These are phyloP conservation scores for Blumeria graminis DNA, from an alignment of 2,329 filamentous ascomycete species.

Conservation along the genomic window DNA sequence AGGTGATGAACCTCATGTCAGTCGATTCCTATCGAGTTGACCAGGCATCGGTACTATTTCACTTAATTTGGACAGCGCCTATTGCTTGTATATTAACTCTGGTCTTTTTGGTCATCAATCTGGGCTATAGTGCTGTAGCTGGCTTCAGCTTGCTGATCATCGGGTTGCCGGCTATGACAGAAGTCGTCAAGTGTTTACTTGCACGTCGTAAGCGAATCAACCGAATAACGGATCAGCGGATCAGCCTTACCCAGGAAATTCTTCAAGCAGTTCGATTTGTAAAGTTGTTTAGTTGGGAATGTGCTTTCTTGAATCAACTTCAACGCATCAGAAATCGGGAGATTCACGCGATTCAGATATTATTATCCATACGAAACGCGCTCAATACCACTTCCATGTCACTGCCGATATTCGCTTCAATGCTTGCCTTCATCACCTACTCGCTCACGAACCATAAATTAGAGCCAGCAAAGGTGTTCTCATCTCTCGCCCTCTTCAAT, in stretches of 20 bases:
- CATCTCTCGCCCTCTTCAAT: slow-evolving; percentile 84
- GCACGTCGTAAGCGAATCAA: slow-evolving; percentile 58
- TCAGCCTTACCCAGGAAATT: slow-evolving; percentile 80
- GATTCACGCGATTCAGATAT: slow-evolving; percentile 59
- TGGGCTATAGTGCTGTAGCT: slow-evolving; percentile 72
- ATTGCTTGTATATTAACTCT: slow-evolving; percentile 57
- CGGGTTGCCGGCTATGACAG: slow-evolving; percentile 52
- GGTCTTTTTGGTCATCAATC: slow-evolving; percentile 57
- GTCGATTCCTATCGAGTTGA: slow-evolving; percentile 87
- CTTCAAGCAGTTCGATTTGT: slow-evolving; percentile 79
- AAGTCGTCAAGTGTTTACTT: slow-evolving; percentile 55
- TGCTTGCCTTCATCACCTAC: slow-evolving; percentile 79
- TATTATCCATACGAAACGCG: slow-evolving; percentile 47
- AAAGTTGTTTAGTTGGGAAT: slow-evolving; percentile 93
- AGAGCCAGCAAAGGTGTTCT: slow-evolving; percentile 61
- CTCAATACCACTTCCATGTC: slow-evolving; percentile 39
- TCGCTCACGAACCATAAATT: slow-evolving; percentile 42
- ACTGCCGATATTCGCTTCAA: slow-evolving; percentile 69
- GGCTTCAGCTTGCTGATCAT: slow-evolving; percentile 67
- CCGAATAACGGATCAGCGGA: slow-evolving; percentile 78
- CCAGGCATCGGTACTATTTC: slow-evolving; percentile 68
- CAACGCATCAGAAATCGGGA: slow-evolving; percentile 50
- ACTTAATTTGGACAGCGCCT: slow-evolving; percentile 75
- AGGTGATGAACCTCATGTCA: slow-evolving; percentile 83
- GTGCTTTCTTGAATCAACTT: slow-evolving; percentile 56